These are phyloP conservation scores for Diplocarpon mali DNA, from an alignment of 2,329 filamentous ascomycete genomes.

Conservation along the genomic window DNA sequence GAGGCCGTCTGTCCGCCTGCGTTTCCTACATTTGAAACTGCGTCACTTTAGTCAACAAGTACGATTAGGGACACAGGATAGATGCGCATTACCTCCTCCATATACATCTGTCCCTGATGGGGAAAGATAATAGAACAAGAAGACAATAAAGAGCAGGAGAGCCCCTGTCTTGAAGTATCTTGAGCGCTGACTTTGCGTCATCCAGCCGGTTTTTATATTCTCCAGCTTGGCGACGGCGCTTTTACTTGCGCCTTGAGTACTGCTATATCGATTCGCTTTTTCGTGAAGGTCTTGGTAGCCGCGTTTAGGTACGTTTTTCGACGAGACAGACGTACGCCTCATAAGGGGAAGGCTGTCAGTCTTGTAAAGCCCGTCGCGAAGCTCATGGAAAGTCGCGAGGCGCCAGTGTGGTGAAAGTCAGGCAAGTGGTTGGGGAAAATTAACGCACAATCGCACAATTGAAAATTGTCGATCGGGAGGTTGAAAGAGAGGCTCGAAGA, in stretches of 20 bases:
- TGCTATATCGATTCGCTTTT: constrained; percentile 50
- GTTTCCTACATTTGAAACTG: constrained; percentile 18
- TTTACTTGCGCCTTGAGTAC: constrained; percentile 32
- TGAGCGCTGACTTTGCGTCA: constrained; percentile 53
- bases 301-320: constrained; percentile 38
- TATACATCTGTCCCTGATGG: constrained; percentile 37
- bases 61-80: neutral
- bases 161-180: constrained; percentile 56
- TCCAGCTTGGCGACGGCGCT: constrained; percentile 35
- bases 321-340: constrained; percentile 54
- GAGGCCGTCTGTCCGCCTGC: constrained; percentile 40
- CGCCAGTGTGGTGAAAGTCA: neutral
- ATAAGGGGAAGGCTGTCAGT: constrained; percentile 31
- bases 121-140: constrained; percentile 53
- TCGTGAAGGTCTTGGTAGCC: constrained; percentile 43
- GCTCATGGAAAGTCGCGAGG: neutral
- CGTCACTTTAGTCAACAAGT: constrained; percentile 2
- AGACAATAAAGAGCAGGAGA: constrained; percentile 47
- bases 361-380: neutral
- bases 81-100: constrained; percentile 14
- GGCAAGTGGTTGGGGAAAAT: neutral
- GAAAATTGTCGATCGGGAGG: constrained; percentile 1
- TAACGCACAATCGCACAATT: constrained; percentile 7
- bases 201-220: constrained; percentile 46
- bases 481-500: neutral